Conservation (phyloP, 345 rosid species). For the Salix exigua region DNA sequence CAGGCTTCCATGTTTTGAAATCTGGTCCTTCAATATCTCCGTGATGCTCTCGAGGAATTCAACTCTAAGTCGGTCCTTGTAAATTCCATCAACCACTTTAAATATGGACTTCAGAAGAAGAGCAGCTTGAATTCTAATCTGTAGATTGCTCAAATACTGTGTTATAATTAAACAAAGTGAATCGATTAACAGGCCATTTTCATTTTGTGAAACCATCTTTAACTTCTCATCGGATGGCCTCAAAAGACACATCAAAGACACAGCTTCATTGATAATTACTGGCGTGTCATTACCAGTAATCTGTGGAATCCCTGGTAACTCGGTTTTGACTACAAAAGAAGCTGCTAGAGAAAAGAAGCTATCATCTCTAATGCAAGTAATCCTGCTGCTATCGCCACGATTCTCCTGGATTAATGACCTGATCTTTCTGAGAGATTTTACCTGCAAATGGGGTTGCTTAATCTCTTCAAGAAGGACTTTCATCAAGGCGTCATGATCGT, state of each 20-base stretch:
- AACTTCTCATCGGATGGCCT: slow-evolving; percentile 15
- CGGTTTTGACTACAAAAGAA: slow-evolving; percentile 1
- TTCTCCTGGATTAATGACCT: slow-evolving; percentile 12
- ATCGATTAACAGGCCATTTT: slow-evolving; percentile 7
- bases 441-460: slow-evolving; percentile 13
- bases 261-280: slow-evolving; percentile 7
- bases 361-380: background rate
- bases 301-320: background rate
- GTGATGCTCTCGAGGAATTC: slow-evolving; percentile 17
- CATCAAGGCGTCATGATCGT: background rate
- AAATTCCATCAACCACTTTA: slow-evolving; percentile 11
- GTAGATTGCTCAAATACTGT: background rate
- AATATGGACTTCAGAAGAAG: slow-evolving; percentile 15
- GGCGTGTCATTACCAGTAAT: background rate
- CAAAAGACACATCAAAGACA: slow-evolving; percentile 17
- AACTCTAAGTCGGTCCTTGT: slow-evolving; percentile 11
- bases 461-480: slow-evolving; percentile 18
- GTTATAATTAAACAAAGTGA: slow-evolving; percentile 15
- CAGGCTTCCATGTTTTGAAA: slow-evolving; percentile 14
- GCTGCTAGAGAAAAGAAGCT: slow-evolving; percentile 11
- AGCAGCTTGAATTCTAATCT: slow-evolving; percentile 13
- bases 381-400: background rate
- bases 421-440: slow-evolving; percentile 17
- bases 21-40: slow-evolving; percentile 25
- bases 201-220: slow-evolving; percentile 12